phyloP scores from a whole-genome alignment of 768 basidiomycete species.

The Amylocystis lapponica region DNA sequence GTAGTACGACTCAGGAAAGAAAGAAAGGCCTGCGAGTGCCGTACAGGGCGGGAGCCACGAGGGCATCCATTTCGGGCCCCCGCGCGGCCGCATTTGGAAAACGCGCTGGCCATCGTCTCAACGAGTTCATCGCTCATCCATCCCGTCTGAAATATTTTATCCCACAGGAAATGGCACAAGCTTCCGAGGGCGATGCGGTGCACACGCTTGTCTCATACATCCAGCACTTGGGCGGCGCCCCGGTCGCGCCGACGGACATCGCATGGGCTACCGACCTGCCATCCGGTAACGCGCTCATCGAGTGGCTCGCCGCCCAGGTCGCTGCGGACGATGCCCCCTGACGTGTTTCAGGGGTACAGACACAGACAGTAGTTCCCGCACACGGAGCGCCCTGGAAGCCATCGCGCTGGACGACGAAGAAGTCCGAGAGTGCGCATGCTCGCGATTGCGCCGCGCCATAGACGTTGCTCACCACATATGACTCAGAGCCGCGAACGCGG shows the following conservation, averaged over 20 bases:
- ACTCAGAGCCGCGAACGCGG: too few relatives aligned
- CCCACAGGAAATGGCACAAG: background rate
- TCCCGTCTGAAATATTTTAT: too few relatives aligned
- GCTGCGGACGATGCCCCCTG: background rate
- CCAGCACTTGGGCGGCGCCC: conserved; percentile 27
- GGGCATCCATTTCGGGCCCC: background rate
- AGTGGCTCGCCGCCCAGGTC: conserved; percentile 30
- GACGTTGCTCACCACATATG: too few relatives aligned
- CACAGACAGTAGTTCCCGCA: too few relatives aligned
- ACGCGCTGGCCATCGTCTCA: background rate
- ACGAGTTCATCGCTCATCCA: background rate
- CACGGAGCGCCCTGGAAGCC: conserved; percentile 18
- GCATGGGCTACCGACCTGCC: conserved; percentile 30
- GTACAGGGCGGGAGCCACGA: background rate
- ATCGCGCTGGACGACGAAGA: conserved; percentile 30
- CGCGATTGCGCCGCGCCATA: too few relatives aligned
- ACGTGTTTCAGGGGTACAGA: background rate
- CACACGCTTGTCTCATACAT: background rate
- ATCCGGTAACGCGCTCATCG: conserved; percentile 25
- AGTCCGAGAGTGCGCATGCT: conserved; percentile 7
- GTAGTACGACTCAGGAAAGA: background rate
- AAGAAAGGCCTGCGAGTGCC: background rate
- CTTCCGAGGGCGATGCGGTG: background rate
- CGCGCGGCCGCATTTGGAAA: background rate
- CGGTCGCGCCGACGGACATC: conserved; percentile 22